A percentile compares a stretch with the other conserved stretches of the same genome.
These are phyloP conservation scores for Halophytophthora polymorphica DNA, from an alignment of 352 stramenopile genomes.

Conservation along the genomic window DNA sequence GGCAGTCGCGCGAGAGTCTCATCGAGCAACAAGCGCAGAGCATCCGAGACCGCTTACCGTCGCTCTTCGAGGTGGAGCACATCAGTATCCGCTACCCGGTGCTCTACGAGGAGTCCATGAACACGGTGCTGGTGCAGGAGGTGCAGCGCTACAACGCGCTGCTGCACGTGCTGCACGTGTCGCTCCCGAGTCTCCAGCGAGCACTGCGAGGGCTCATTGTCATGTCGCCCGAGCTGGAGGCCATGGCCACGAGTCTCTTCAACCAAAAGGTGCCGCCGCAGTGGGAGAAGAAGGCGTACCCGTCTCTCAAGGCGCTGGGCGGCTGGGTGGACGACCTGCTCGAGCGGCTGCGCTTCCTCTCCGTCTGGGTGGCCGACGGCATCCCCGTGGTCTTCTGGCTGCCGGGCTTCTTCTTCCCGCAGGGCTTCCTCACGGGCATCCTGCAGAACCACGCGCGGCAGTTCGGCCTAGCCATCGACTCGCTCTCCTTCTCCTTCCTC, in stretches of 20 bases:
- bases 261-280: slow-evolving; percentile 87
- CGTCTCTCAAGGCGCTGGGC: slow-evolving; percentile 86
- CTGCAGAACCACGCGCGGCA: slow-evolving; percentile 91
- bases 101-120: slow-evolving; percentile 93
- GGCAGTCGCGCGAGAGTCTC: slow-evolving; percentile 72
- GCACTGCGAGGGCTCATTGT: slow-evolving; percentile 79
- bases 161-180: slow-evolving; percentile 58
- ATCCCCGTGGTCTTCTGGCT: slow-evolving; percentile 88
- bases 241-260: slow-evolving; percentile 83
- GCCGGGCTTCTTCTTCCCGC: slow-evolving; percentile 91
- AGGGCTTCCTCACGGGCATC: slow-evolving; percentile 89
- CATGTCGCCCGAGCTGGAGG: slow-evolving; percentile 84
- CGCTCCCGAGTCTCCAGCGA: slow-evolving; percentile 66
- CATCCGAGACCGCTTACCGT: slow-evolving; percentile 63
- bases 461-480: slow-evolving; percentile 91
- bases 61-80: slow-evolving; percentile 74
- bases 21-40: slow-evolving; percentile 69
- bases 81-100: slow-evolving; percentile 87
- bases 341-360: slow-evolving; percentile 69
- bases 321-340: slow-evolving; percentile 88
- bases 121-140: slow-evolving; percentile 92
- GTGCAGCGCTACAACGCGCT: slow-evolving; percentile 85
- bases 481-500: slow-evolving; percentile 87
- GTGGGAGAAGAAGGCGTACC: slow-evolving; percentile 90
- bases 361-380: slow-evolving; percentile 68